These are phyloP conservation scores for Trichoderma cornu-damae DNA, from an alignment of 2,329 filamentous ascomycete genomes.

Conservation along the genomic window DNA sequence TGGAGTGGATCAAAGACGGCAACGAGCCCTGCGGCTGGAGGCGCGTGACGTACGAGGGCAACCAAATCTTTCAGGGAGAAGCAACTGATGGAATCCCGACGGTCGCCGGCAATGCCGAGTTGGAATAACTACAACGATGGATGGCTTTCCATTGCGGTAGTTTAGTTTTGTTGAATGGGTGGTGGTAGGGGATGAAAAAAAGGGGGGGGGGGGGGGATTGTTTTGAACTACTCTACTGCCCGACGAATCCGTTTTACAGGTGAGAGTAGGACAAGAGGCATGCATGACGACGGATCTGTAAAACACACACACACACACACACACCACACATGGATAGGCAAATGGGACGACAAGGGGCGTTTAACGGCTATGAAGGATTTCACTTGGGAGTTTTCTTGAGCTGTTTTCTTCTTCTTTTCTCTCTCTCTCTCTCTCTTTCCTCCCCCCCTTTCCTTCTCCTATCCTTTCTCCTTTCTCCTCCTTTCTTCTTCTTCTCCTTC, in stretches of 20 bases:
- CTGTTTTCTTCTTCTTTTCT: constrained; percentile 22
- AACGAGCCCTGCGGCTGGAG: constrained; percentile 57
- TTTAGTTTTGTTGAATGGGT: no score
- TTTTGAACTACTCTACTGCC: no score
- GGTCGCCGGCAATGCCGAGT: constrained; percentile 40
- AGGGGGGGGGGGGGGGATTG: no score
- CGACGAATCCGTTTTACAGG: not conserved
- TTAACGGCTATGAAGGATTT: constrained; percentile 35
- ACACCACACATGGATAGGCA: constrained; percentile 22
- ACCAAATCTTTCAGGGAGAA: constrained; percentile 50
- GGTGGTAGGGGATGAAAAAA: no score
- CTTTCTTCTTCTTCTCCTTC: not conserved
- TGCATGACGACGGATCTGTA: constrained; percentile 9
- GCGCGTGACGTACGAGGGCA: constrained; percentile 57
- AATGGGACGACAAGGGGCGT: constrained; percentile 26
- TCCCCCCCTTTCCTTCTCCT: not conserved
- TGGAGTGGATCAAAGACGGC: constrained; percentile 63
- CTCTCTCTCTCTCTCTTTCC: not conserved
- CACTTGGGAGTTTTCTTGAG: constrained; percentile 30
- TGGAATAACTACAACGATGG: constrained; percentile 31
- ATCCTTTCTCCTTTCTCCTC: not conserved
- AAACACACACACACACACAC: not conserved
- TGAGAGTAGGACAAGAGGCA: not conserved
- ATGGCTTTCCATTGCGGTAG: not conserved
- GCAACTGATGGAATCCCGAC: constrained; percentile 45